Evolutionary conservation across 768 basidiomycete species (phyloP), one percentile per base, ranked within the genome.

Genomic region (Podaxis mareebaensis): DNA sequence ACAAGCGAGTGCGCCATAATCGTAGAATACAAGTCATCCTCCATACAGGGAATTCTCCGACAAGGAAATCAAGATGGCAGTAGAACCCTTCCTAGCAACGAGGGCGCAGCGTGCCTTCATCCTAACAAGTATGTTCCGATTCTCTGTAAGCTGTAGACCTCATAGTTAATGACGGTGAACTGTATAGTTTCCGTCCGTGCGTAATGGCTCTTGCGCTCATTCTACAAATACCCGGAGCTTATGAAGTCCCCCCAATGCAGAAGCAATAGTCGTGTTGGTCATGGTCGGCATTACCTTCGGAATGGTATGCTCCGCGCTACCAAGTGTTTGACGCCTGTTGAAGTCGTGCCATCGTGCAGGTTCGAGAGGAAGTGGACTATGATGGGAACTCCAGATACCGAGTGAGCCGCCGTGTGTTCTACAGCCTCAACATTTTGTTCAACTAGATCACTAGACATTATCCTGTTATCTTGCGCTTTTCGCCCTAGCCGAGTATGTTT

Each of bases 391-490:
- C 74, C 12, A 69, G 75, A 67, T 90, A 87, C 76, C 90, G 88
- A 77, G 90, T 85, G 65, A 24, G 65, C 20, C 26, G 24, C 24
- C 26, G 4, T 51, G 49, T 22, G 12, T 51, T 24, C 24, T 12
- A 24, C 49, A 5, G 3, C 13, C 12, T 22, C 13, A 12, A 7
- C 3, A 22, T 4, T 51, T 3, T 24, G 10, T 24, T 24, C 22
- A 28, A 24, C 26, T 13, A 39, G 22, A 39, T 17, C 58, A 20
- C 33, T 55, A 92, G 89, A 93, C 92, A 12, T 72, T 93, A 58
- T 88, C 92, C 65, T 93, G 92, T 74, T 95, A 93, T 72, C 85
- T 95, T 4, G 91, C 91, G 3, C 79, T 95, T 6, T 95, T 93
- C 72, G 87, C 88, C 26, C 78, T 95, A 10, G 93, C 90, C 61